phyloP scores from a whole-genome alignment of 108 stramenopile species.

The Epithemia pelagica region DNA sequence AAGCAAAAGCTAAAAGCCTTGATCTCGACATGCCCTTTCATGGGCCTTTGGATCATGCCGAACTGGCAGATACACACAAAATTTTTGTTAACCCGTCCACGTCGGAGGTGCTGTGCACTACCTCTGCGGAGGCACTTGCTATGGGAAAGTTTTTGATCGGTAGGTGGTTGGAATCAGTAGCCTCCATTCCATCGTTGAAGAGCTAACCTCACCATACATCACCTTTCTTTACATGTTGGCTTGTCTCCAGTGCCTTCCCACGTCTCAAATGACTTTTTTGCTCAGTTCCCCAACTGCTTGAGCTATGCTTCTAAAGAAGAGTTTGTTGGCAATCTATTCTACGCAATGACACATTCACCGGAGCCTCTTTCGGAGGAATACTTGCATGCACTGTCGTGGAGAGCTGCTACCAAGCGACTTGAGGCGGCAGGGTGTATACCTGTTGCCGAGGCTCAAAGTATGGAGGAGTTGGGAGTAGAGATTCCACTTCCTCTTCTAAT shows the following conservation, averaged over 20 bases:
- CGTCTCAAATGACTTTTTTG: constrained; percentile 82
- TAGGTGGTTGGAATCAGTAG: neutral
- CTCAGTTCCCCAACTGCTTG: constrained; percentile 81
- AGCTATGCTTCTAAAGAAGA: constrained; percentile 74
- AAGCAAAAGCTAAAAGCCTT: constrained; percentile 40
- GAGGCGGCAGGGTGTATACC: constrained; percentile 66
- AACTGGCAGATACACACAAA: constrained; percentile 55
- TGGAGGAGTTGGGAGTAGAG: constrained; percentile 58
- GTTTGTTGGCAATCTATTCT: constrained; percentile 78
- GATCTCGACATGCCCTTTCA: constrained; percentile 67
- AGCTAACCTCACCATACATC: no score
- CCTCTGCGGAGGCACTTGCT: constrained; percentile 85
- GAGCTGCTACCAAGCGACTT: constrained; percentile 75
- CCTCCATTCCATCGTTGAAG: no score
- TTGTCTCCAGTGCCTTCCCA: constrained; percentile 25
- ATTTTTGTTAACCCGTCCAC: constrained; percentile 84
- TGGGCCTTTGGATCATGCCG: constrained; percentile 77
- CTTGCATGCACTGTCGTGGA: constrained; percentile 66
- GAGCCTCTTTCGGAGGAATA: constrained; percentile 66
- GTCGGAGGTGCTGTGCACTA: constrained; percentile 86
- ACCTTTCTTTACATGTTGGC: constrained; percentile 52
- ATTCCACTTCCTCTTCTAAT: constrained; percentile 65
- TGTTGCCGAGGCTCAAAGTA: constrained; percentile 53
- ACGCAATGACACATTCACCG: constrained; percentile 75
- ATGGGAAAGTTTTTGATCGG: constrained; percentile 89